Evolutionary conservation across 2,329 filamentous ascomycete genomes (phyloP).

Genomic region (Cladosporium oxysporum): DNA sequence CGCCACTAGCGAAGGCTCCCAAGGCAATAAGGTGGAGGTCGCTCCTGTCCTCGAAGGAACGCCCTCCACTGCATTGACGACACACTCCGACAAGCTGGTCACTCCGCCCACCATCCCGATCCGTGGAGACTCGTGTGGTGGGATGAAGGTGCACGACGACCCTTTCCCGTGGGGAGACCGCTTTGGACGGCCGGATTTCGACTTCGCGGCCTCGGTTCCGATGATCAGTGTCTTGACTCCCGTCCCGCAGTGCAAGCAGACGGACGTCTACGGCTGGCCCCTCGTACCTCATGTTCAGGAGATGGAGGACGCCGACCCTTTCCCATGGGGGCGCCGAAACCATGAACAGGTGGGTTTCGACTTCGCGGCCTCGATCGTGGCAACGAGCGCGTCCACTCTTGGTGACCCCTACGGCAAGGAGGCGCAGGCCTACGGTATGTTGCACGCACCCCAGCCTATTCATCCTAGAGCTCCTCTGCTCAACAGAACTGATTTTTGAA

Average conservation of each 20-base stretch:
- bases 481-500: not conserved
- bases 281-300: not conserved
- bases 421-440: not conserved
- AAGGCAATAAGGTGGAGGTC: not conserved
- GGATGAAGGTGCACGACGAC: not conserved
- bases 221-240: too few species aligned
- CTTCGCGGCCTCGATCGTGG: not conserved
- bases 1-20: too few species aligned
- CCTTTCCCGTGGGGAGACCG: not conserved
- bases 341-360: not conserved
- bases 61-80: not conserved
- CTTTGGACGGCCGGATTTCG: not conserved
- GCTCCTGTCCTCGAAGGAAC: not conserved
- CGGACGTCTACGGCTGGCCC: not conserved
- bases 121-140: not conserved
- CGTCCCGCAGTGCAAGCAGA: not conserved
- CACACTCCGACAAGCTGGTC: not conserved
- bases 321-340: not conserved
- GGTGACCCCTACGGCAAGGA: not conserved
- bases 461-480: not conserved
- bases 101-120: not conserved
- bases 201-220: not conserved
- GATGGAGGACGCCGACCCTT: not conserved
- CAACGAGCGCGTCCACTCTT: not conserved
- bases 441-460: not conserved